Evolutionary conservation across 495 filamentous ascomycete genomes (phyloP).

Genomic region (Podospora pseudopauciseta): DNA sequence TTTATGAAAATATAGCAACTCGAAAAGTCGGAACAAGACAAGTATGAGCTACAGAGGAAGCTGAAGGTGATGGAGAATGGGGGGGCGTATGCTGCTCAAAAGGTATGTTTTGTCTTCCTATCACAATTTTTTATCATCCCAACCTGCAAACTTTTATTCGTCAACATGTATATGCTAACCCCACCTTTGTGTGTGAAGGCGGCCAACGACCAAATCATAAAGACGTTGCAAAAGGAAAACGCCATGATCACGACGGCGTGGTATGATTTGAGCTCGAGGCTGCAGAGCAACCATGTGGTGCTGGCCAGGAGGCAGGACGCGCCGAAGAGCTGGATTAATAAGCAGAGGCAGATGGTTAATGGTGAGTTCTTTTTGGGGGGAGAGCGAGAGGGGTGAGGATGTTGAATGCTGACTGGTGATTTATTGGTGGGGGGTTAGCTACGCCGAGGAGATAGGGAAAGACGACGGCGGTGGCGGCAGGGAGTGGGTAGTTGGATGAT

Average conservation of each 20-base stretch:
- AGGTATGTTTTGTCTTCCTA: conserved; percentile 37
- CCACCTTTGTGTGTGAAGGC: conserved; percentile 28
- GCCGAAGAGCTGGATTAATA: conserved; percentile 85
- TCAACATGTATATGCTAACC: not conserved
- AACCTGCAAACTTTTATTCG: not conserved
- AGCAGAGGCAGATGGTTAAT: conserved; percentile 74
- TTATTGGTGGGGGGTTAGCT: conserved; percentile 23
- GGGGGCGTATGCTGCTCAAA: conserved; percentile 43
- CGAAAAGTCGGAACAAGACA: conserved; percentile 48
- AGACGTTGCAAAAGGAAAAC: conserved; percentile 77
- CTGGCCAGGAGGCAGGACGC: conserved; percentile 69
- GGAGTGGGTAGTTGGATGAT: conserved; percentile 18
- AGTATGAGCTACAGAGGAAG: conserved; percentile 45
- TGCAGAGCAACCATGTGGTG: conserved; percentile 86
- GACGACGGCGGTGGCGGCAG: conserved; percentile 27
- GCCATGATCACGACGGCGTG: conserved; percentile 82
- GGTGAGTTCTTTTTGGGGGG: conserved; percentile 30
- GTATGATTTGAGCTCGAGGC: conserved; percentile 79
- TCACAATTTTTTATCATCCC: not conserved
- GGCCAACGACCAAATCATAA: conserved; percentile 58
- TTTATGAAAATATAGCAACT: conserved; percentile 36
- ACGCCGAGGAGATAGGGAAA: conserved; percentile 48
- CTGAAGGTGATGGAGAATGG: conserved; percentile 46
- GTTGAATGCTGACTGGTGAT: not conserved
- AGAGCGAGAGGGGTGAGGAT: not conserved